phyloP scores from a whole-genome alignment of 1,139 yeast genomes.

The Pichia sp. region DNA sequence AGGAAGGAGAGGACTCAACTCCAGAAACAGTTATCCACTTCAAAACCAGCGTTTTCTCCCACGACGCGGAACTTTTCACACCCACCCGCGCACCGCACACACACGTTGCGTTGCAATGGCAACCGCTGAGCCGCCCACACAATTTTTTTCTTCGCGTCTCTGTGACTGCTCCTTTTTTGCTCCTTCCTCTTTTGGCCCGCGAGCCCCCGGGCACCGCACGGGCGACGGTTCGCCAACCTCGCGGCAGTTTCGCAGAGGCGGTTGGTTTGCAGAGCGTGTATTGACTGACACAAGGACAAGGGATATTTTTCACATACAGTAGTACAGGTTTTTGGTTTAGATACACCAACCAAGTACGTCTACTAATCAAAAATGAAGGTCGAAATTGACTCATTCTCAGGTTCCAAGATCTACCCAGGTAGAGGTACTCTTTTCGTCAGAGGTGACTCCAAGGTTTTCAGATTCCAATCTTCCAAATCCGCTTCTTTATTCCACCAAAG shows the following conservation, averaged over 20 bases:
- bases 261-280: background rate
- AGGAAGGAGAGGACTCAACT: too few species aligned
- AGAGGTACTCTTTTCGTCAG: slow-evolving; percentile 99
- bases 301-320: background rate
- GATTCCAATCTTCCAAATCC: slow-evolving; percentile 97
- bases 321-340: background rate
- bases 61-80: background rate
- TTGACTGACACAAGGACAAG: background rate
- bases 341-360: slow-evolving; percentile 7
- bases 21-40: too few species aligned
- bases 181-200: background rate
- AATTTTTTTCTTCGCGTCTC: background rate
- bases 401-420: slow-evolving; percentile 99
- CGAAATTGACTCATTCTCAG: slow-evolving; percentile 99
- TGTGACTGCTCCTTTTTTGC: background rate
- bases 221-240: background rate
- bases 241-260: background rate
- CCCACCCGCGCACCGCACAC: slow-evolving; percentile 1
- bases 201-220: slow-evolving; percentile 1
- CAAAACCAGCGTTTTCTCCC: background rate
- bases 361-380: slow-evolving; percentile 67
- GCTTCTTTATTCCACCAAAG: slow-evolving; percentile 98
- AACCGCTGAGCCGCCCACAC: background rate
- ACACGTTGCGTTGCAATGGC: background rate
- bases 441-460: slow-evolving; percentile 99